Percentiles rank a stretch among this genome's conserved stretches.
Conservation (phyloP, 2,329 filamentous ascomycete species). For the Cercospora zeae-maydis region DNA sequence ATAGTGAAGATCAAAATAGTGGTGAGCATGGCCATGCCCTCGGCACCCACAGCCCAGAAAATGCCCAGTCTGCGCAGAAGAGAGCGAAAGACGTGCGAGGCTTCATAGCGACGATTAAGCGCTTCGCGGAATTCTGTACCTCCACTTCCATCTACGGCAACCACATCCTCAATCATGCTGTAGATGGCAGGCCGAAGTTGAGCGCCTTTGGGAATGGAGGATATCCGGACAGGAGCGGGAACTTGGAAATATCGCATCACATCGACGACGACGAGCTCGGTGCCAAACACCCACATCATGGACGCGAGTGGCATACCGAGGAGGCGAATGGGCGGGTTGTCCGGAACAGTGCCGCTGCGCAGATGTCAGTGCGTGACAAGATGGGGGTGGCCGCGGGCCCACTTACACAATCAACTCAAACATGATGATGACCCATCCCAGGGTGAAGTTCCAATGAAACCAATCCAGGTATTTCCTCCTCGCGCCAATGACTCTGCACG, state of each 20-base stretch:
- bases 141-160: conserved; percentile 52
- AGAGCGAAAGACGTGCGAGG: conserved; percentile 51
- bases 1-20: conserved; percentile 49
- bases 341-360: conserved; percentile 44
- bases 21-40: conserved; percentile 40
- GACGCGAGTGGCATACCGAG: conserved; percentile 52
- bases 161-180: conserved; percentile 53
- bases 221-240: conserved; percentile 51
- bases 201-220: conserved; percentile 50
- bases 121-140: conserved; percentile 52
- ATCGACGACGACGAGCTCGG: conserved; percentile 51
- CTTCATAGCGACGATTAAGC: conserved; percentile 52
- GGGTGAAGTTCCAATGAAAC: conserved; percentile 56
- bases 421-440: conserved; percentile 56
- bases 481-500: conserved; percentile 51
- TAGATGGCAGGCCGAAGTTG: conserved; percentile 54
- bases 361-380: conserved; percentile 18
- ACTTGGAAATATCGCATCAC: conserved; percentile 45
- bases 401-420: conserved; percentile 53
- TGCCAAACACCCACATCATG: conserved; percentile 52
- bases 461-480: conserved; percentile 49
- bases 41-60: conserved; percentile 51
- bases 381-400: neutral
- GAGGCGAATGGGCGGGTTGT: conserved; percentile 50
- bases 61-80: conserved; percentile 52